Evolutionary conservation across 2,329 filamentous ascomycete species (phyloP), one percentile per base, ranked within the genome.

Genomic region (Aspergillus glaucus): DNA sequence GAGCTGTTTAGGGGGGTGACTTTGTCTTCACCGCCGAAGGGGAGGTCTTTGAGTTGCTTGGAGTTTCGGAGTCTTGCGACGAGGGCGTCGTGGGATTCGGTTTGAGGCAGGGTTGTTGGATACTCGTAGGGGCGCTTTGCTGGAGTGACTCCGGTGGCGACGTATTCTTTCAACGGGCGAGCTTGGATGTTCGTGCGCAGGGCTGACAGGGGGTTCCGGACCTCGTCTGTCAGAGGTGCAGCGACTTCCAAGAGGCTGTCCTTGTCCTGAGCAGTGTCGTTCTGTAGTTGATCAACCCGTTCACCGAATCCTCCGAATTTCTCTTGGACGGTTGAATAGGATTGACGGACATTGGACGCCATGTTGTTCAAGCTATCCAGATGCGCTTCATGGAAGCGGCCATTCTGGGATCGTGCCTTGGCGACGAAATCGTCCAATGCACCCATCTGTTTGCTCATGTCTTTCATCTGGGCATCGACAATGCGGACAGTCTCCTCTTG

Each of bases 341-440:
- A 91, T 45, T 81, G 74, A 55, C 86, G 83, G 4, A 93, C 86
- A 1, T 82, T 85, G 15, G 69, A 74, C 0, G 85, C 81, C 28
- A 96, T 76, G 8, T 70, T 71, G 30, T 79, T 71, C n/a, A 95
- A 73, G 1, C 84, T 86, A n/a, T 75, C 66, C 1, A 77, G 69
- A 55, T 94, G 87, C 22, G 79, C 78, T 22, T 82, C 77, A 64
- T 93, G 85, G 62, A 95, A 89, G 15, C 77, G 75, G 26, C 85
- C 81, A 65, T 95, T 97, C 61, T 94, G 86, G 1, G 80, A 81
- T 51, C 85, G 82, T 44, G 94, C 90, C 28, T 87, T 84, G 28
- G 85, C 79, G 36, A 97, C 89, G 59, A 96, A 95, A 56, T 92
- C 88, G 61, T 97, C 92, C 6, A 98, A 79, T 1, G 88, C 87